These are phyloP conservation scores for Pythium rishiriense DNA, from an alignment of 352 stramenopile species.

Conservation along the genomic window DNA sequence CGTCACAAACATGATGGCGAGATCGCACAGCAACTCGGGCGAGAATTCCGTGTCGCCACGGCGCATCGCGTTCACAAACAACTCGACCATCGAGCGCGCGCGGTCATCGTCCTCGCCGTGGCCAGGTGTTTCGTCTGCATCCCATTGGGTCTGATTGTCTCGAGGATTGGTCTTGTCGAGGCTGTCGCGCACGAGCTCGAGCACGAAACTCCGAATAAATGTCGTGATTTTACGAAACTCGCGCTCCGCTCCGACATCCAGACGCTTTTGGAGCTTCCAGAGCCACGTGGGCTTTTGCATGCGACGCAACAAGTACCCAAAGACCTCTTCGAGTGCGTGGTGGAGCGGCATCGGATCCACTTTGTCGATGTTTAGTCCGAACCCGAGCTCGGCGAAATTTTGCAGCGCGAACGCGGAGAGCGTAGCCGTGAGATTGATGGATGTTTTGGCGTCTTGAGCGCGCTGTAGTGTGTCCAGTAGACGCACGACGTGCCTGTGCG, in stretches of 20 bases:
- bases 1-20: constrained; percentile 52
- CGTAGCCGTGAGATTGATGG: constrained; percentile 18
- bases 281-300: constrained; percentile 12
- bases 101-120: constrained; percentile 1
- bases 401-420: constrained; percentile 27
- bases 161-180: constrained; percentile 4
- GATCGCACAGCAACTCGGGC: constrained; percentile 35
- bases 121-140: no score
- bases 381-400: constrained; percentile 29
- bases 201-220: constrained; percentile 9
- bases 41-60: constrained; percentile 15
- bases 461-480: neutral
- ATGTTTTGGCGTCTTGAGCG: neutral
- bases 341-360: constrained; percentile 16
- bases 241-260: constrained; percentile 19
- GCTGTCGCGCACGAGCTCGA: constrained; percentile 10
- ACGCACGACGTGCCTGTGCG: neutral
- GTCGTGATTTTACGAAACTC: constrained; percentile 3
- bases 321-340: constrained; percentile 5
- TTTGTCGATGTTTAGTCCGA: constrained; percentile 21
- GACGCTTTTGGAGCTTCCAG: constrained; percentile 18
- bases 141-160: constrained; percentile 1
- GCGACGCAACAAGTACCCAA: constrained; percentile 7
- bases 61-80: constrained; percentile 24
- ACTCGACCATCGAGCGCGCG: constrained; percentile 19